Evolutionary conservation across 1,284 basidiomycete species (phyloP).

Genomic region (Waitea zeae): DNA sequence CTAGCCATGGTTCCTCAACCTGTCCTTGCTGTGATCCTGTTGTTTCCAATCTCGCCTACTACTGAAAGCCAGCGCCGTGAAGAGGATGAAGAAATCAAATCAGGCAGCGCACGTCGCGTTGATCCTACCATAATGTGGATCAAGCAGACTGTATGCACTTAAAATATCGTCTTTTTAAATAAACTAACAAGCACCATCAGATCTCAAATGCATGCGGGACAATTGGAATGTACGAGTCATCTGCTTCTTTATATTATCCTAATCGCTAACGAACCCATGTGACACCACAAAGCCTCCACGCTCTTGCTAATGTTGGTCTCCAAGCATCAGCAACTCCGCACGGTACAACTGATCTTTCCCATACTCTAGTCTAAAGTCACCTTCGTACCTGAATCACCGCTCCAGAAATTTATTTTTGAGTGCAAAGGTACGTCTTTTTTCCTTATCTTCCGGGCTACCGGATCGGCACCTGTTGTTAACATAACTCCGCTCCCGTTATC

Average conservation of each 20-base stretch:
- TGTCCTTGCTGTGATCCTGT: constrained; percentile 64
- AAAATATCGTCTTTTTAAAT: too few relatives aligned
- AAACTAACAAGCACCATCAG: constrained; percentile 18
- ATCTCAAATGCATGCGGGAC: constrained; percentile 83
- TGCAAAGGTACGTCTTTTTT: constrained; percentile 31
- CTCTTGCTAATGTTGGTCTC: constrained; percentile 43
- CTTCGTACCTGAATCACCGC: constrained; percentile 32
- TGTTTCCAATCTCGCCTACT: constrained; percentile 55
- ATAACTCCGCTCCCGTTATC: constrained; percentile 9
- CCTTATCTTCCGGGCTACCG: not conserved
- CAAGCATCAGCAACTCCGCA: constrained; percentile 1
- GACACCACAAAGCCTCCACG: constrained; percentile 32
- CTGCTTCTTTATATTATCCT: not conserved
- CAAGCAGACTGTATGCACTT: constrained; percentile 62
- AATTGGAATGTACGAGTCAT: constrained; percentile 41
- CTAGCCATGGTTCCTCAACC: constrained; percentile 41
- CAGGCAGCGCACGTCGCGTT: constrained; percentile 30
- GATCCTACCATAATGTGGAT: constrained; percentile 56
- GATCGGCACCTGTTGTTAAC: constrained; percentile 2
- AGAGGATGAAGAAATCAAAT: constrained; percentile 27
- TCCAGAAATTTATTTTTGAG: constrained; percentile 45
- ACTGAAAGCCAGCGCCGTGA: constrained; percentile 30
- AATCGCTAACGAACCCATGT: too few relatives aligned
- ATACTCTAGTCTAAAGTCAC: constrained; percentile 33
- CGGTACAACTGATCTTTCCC: not conserved